Percentiles rank a stretch among this genome's conserved stretches.
Evolutionary conservation across 164 flowering plant genomes (phyloP).

Genomic region (Piper betle): DNA sequence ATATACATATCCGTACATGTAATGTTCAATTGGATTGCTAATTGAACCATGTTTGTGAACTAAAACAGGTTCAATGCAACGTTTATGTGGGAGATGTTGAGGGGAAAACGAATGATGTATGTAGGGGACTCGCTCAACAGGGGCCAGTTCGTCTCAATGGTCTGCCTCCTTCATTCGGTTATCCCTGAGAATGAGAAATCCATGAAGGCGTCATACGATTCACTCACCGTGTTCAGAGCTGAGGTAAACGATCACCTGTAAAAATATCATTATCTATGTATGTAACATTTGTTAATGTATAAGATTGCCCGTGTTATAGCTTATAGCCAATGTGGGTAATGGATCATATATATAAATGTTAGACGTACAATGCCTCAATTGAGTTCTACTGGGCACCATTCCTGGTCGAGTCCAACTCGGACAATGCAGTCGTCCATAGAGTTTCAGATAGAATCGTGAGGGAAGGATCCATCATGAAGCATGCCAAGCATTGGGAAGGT

Average conservation of each 20-base stretch:
- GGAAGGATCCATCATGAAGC: slow-evolving; percentile 55
- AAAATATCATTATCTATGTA: not conserved
- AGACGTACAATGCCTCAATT: slow-evolving; percentile 87
- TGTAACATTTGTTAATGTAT: not conserved
- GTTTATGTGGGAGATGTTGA: slow-evolving; percentile 63
- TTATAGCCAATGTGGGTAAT: not conserved
- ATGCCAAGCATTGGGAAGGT: slow-evolving; percentile 52
- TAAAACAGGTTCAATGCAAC: slow-evolving; percentile 73
- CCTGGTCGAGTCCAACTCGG: slow-evolving; percentile 80
- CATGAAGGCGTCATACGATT: slow-evolving; percentile 56
- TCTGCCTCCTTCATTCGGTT: slow-evolving; percentile 66
- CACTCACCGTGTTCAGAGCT: slow-evolving; percentile 64
- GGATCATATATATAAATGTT: not conserved
- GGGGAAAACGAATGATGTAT: slow-evolving; percentile 88
- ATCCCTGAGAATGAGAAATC: slow-evolving; percentile 60
- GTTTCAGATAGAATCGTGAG: slow-evolving; percentile 54
- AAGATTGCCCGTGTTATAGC: too few relatives aligned
- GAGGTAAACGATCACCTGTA: slow-evolving; percentile 27
- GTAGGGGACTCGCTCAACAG: slow-evolving; percentile 86
- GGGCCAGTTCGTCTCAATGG: slow-evolving; percentile 77
- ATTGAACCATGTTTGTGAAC: not conserved
- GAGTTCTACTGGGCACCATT: slow-evolving; percentile 99
- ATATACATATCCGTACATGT: not conserved
- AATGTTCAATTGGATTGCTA: not conserved
- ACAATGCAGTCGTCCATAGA: slow-evolving; percentile 48